Base-by-base conservation (phyloP, 208 protist genomes). In the Trypanosoma mega region DNA sequence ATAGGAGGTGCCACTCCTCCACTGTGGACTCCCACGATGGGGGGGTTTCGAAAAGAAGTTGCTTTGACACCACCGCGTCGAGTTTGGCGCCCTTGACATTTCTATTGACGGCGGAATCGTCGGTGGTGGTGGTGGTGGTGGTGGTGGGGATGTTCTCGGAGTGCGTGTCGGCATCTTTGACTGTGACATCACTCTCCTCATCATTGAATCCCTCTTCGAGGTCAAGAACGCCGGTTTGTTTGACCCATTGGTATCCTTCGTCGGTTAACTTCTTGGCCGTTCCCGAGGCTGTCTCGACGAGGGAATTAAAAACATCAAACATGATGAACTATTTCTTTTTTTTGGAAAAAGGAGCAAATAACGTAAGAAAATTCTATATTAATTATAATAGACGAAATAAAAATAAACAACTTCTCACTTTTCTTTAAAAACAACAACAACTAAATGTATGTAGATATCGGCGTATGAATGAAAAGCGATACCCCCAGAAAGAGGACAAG, bases 1-100 rank as follows among this genome's bases (percentile, higher is more conserved):
- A 36, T 24, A 82, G 57, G 24, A 64, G 65, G 18, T 27, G 26
- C 82, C 82, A 88, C 52, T 88, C 82, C 27, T 71, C 74, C 3
- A 12, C 14, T 18, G 77, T 57, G 8, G 51, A 63, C 23, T 58
- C 39, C 82, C 82, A 88, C 9, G 44, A 16, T 1, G 50, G 0
- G 0, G 82, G 78, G 12, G 70, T 51, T 1, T 53, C 3, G 37
- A 24, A 31, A 69, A 72, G 30, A 75, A 58, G 16, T 56, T 49
- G 11, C 23, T 55, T 57, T 30, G 65, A 12, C 21, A 68, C 24
- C n/a, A 31, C 11, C 62, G 39, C 20, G 11, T 16, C 48, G 12
- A 23, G 36, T 5, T 37, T 16, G 1, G 5, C 16, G 16, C 30
- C 55, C 26, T 59, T 46, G 1, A n/a, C 23, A 2, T 48, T 16